A percentile compares a stretch with the other conserved stretches of the same genome.
Conservation (phyloP, 257 asterid species). For the Solanum dulcamara region DNA sequence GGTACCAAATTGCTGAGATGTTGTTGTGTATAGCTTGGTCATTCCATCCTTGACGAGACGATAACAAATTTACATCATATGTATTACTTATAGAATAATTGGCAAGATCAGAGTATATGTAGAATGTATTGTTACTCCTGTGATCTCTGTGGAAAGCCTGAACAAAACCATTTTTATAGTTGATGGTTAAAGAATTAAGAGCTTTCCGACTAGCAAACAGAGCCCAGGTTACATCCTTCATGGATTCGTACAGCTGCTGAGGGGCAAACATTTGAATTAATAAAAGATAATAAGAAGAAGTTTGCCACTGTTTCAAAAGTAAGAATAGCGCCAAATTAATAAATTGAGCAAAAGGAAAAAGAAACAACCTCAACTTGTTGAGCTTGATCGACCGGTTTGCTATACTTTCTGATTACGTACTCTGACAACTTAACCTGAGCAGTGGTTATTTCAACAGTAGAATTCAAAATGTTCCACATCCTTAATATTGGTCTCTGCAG, state of each 20-base stretch:
- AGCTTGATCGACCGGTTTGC: constrained; percentile 62
- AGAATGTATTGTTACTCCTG: constrained; percentile 57
- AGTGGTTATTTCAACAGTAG: constrained; percentile 79
- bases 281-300: background rate
- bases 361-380: constrained; percentile 66
- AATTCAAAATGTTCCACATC: constrained; percentile 83
- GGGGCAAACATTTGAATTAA: background rate
- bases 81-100: constrained; percentile 60
- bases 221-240: constrained; percentile 92
- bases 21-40: constrained; percentile 67
- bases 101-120: constrained; percentile 72
- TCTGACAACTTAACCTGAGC: constrained; percentile 85
- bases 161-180: constrained; percentile 82
- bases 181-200: constrained; percentile 64
- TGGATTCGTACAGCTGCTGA: constrained; percentile 71
- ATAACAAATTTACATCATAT: constrained; percentile 23
- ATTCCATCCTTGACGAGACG: constrained; percentile 68
- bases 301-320: background rate
- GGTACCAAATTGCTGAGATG: constrained; percentile 70
- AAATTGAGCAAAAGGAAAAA: background rate
- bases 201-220: constrained; percentile 73
- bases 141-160: constrained; percentile 90
- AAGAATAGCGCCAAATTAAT: background rate
- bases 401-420: constrained; percentile 48
- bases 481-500: constrained; percentile 75